A percentile compares a stretch with the other conserved stretches of the same genome.
Conservation (phyloP, 192 early-diverging fungal genomes). For the Coemansia aciculifera region DNA sequence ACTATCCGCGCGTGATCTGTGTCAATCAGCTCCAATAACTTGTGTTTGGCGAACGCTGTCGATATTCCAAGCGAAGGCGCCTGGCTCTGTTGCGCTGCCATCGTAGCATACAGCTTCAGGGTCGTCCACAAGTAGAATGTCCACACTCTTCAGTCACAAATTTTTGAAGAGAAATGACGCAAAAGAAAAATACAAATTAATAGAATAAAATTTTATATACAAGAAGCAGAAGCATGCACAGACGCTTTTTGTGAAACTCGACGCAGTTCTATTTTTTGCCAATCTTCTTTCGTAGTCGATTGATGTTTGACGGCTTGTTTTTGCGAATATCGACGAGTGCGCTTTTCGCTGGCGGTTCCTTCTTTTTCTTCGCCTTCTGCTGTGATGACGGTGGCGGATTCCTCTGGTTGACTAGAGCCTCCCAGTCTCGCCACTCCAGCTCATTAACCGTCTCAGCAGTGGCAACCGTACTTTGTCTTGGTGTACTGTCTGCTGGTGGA, state of each 20-base stretch:
- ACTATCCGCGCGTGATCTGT: slow-evolving; percentile 19
- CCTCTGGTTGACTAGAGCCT: slow-evolving; percentile 17
- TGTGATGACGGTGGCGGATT: neutral
- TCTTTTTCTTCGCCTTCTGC: neutral
- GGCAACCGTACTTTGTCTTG: slow-evolving; percentile 22
- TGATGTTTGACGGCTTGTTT: slow-evolving; percentile 6
- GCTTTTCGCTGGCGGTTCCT: neutral
- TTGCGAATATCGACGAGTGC: slow-evolving; percentile 30
- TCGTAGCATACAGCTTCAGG: neutral
- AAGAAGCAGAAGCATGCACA: neutral
- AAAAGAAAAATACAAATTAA: neutral
- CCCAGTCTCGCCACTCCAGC: slow-evolving; percentile 26
- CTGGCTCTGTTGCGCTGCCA: neutral
- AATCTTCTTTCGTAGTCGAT: slow-evolving; percentile 3
- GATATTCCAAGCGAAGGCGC: slow-evolving; percentile 16
- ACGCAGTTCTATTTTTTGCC: slow-evolving; percentile 3
- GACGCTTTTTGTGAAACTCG: neutral
- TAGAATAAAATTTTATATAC: neutral
- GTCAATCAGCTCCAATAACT: slow-evolving; percentile 28
- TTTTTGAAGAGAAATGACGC: neutral
- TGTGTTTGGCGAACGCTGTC: slow-evolving; percentile 27
- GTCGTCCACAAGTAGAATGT: too few relatives aligned
- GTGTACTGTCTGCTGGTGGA: neutral
- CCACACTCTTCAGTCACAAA: too few relatives aligned
- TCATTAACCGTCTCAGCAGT: slow-evolving; percentile 32